phyloP scores from a whole-genome alignment of 1,139 yeast species.

The Candida freyschussii region DNA sequence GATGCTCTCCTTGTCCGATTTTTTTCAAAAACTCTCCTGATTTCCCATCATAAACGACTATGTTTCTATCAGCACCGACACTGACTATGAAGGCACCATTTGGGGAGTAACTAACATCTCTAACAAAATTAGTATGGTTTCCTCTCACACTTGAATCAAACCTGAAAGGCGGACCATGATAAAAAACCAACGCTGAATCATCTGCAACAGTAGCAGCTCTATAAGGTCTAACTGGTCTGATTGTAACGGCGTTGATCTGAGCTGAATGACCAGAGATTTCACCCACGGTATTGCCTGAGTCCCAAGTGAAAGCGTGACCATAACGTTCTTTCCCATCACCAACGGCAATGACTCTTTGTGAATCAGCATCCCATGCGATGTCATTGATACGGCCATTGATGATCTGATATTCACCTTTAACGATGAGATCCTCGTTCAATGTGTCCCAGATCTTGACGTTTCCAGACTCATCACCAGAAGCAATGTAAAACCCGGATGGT shows the following conservation, averaged over 20 bases:
- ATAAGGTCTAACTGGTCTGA: conserved; percentile 87
- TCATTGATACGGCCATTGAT: conserved; percentile 80
- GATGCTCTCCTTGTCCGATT: conserved; percentile 45
- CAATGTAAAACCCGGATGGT: conserved; percentile 85
- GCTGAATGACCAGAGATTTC: conserved; percentile 95
- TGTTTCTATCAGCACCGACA: conserved; percentile 81
- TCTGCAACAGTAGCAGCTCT: conserved; percentile 92
- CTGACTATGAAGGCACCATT: conserved; percentile 68
- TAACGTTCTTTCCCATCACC: conserved; percentile 91
- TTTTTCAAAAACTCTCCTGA: conserved; percentile 68
- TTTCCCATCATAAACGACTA: conserved; percentile 80
- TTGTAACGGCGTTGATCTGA: conserved; percentile 75
- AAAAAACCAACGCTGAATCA: conserved; percentile 79
- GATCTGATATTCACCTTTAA: conserved; percentile 80
- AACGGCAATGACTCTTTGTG: conserved; percentile 81
- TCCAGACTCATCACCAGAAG: conserved; percentile 90
- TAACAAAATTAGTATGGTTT: conserved; percentile 69
- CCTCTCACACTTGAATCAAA: conserved; percentile 70
- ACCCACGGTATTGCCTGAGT: conserved; percentile 92
- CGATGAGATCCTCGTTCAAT: conserved; percentile 50
- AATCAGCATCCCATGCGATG: conserved; percentile 91
- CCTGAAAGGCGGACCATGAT: conserved; percentile 91
- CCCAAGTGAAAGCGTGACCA: conserved; percentile 93
- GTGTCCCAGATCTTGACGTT: conserved; percentile 86
- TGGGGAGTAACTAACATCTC: conserved; percentile 81